These are phyloP conservation scores for Platanthera zijinensis DNA, from an alignment of 106 monocot species.

Conservation along the genomic window DNA sequence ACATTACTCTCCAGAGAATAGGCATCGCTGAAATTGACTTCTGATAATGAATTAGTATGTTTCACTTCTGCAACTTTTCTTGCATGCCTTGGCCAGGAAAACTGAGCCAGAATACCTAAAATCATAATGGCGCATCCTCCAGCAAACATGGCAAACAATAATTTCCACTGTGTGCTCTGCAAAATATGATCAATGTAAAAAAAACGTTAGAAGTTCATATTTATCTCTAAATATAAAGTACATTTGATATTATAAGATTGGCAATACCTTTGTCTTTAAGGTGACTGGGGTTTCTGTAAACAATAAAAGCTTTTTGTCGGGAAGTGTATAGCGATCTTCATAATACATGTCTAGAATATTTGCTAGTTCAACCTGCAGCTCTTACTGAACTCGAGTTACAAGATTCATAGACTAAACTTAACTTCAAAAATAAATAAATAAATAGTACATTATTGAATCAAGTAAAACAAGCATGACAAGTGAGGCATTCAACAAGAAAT, in stretches of 20 bases:
- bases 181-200: not conserved
- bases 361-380: constrained; percentile 62
- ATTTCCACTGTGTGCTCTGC: constrained; percentile 51
- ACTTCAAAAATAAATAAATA: not conserved
- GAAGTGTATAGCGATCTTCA: constrained; percentile 79
- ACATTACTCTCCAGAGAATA: constrained; percentile 25
- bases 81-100: constrained; percentile 29
- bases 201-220: not conserved
- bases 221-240: not conserved
- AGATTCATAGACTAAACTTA: not conserved
- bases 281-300: constrained; percentile 27
- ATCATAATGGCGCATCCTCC: constrained; percentile 35
- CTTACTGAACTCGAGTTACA: not conserved
- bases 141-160: constrained; percentile 26
- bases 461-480: not conserved
- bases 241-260: not conserved
- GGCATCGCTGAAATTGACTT: constrained; percentile 17
- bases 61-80: constrained; percentile 26
- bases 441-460: not conserved
- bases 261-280: constrained; percentile 41
- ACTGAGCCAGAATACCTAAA: constrained; percentile 39
- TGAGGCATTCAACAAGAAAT: not conserved
- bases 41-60: constrained; percentile 15
- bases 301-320: constrained; percentile 52
- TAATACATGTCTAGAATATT: constrained; percentile 81